Evolutionary conservation across 2,329 filamentous ascomycete genomes (phyloP).

Genomic region (Fusarium sterilihyphosum): DNA sequence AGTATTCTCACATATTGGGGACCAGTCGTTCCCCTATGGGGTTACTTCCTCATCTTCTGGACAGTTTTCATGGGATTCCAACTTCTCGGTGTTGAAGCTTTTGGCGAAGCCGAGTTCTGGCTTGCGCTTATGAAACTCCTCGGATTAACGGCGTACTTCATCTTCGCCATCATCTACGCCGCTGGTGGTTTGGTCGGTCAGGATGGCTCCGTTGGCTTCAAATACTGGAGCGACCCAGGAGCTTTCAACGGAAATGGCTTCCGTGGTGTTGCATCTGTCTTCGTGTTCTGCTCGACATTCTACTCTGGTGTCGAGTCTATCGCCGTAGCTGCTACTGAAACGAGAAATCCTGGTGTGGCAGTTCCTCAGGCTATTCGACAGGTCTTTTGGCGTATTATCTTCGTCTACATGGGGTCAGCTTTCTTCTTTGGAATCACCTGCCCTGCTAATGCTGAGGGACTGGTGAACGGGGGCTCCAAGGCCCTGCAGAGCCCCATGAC

Average conservation of each 20-base stretch:
- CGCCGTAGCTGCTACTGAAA: constrained; percentile 71
- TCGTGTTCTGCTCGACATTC: constrained; percentile 76
- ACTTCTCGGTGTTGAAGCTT: constrained; percentile 76
- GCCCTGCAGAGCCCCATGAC: constrained; percentile 79
- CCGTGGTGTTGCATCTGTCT: constrained; percentile 70
- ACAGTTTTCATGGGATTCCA: constrained; percentile 75
- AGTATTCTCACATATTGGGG: constrained; percentile 75
- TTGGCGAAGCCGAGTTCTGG: constrained; percentile 85
- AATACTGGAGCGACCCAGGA: constrained; percentile 77
- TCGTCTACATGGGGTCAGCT: constrained; percentile 74
- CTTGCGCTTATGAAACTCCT: constrained; percentile 77
- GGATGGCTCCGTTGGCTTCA: constrained; percentile 70
- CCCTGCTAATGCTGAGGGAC: constrained; percentile 71
- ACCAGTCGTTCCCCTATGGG: constrained; percentile 69
- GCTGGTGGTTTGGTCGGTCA: constrained; percentile 71
- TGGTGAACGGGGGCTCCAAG: constrained; percentile 69
- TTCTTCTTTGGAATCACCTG: constrained; percentile 81
- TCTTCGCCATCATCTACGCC: constrained; percentile 78
- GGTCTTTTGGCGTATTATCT: constrained; percentile 69
- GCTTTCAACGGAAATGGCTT: constrained; percentile 75
- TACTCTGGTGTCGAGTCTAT: constrained; percentile 74
- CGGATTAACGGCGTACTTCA: constrained; percentile 75
- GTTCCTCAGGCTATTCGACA: constrained; percentile 69
- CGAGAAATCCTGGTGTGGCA: constrained; percentile 65
- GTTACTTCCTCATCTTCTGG: constrained; percentile 79